Conservation (phyloP, 805 yeast species). For the Candida khao-thaluensis region DNA sequence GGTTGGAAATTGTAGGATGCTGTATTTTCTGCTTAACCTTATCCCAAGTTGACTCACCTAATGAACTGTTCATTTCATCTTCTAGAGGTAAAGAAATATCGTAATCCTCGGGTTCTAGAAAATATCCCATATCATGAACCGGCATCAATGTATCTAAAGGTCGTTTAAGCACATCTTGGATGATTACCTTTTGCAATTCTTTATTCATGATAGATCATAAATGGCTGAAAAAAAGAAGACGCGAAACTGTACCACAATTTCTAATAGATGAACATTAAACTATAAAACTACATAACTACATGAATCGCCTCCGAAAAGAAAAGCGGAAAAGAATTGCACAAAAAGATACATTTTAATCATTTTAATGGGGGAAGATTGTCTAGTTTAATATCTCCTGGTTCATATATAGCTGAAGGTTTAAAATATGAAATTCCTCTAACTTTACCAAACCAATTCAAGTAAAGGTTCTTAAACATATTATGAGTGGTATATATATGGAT, state of each 20-base stretch:
- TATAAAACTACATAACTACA: no score
- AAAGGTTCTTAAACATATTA: slow-evolving; percentile 26
- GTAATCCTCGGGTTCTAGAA: slow-evolving; percentile 3
- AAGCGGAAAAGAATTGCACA: no score
- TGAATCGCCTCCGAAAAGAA: no score
- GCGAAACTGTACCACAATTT: no score
- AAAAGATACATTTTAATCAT: not conserved
- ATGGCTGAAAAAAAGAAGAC: not conserved
- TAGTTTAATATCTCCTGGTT: slow-evolving; percentile 26
- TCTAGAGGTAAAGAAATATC: slow-evolving; percentile 1
- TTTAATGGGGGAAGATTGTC: slow-evolving; percentile 12
- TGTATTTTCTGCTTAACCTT: not conserved
- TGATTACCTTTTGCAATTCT: not conserved
- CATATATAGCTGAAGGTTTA: slow-evolving; percentile 18
- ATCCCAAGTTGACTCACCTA: slow-evolving; percentile 1
- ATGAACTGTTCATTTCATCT: not conserved
- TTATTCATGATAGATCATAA: not conserved
- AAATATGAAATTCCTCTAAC: slow-evolving; percentile 25
- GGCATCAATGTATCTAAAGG: slow-evolving; percentile 13
- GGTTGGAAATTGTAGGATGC: not conserved
- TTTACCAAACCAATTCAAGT: slow-evolving; percentile 38
- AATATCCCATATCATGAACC: slow-evolving; percentile 7
- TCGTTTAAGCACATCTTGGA: slow-evolving; percentile 7
- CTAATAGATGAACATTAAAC: not conserved
- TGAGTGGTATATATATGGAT: slow-evolving; percentile 31